Base-by-base conservation (phyloP, 306 rosid genomes). In the Vigna angularis region DNA sequence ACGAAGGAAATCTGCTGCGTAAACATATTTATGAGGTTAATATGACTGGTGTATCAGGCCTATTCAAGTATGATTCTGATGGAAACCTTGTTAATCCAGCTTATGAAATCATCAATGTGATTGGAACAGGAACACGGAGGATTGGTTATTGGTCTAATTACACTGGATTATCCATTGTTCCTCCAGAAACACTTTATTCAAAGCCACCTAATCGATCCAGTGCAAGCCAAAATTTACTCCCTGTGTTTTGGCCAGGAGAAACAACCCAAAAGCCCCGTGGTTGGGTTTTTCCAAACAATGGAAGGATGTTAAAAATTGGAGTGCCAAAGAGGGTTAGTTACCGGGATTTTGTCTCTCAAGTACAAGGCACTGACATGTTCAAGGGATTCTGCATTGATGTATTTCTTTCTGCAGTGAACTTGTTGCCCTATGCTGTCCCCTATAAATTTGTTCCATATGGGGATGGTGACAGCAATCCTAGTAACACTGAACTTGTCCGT, bases 81-180 rank as follows among this genome's bases (percentile, higher is more conserved):
- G 85, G 87, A 83, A 65, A 95, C 80, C 85, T 90, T 79, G 81
- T 87, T 66, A 81, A 63, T 64, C 99, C 99, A 24, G 96, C 98
- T 1, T 95, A 72, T 73, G 99, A 95, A 80, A 79, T 95, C 62
- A 61, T 95, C 88, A 95, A 95, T 85, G 96, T 93, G 68, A 81
- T 93, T 63, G 98, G 93, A 72, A 77, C 93, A 0, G 98, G 91
- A 34, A 70, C 76, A 7, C 85, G 97, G 86, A 88, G 79, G 83
- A 53, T 95, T 70, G 99, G 99, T 51, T 95, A 95, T 83, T 95
- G 99, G 98, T 88, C 97, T 59, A 89, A 95, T 83, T 83, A 89
- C 90, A 88, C 98, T 16, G 97, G 98, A 26, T 72, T 95, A 76
- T 90, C 97, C 1, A 47, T 86, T 83, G 32, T 70, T 55, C 89